Evolutionary conservation across 139 green algal genomes (phyloP), one percentile per base, ranked within the genome.

Genomic region (Klebsormidium nitens): DNA sequence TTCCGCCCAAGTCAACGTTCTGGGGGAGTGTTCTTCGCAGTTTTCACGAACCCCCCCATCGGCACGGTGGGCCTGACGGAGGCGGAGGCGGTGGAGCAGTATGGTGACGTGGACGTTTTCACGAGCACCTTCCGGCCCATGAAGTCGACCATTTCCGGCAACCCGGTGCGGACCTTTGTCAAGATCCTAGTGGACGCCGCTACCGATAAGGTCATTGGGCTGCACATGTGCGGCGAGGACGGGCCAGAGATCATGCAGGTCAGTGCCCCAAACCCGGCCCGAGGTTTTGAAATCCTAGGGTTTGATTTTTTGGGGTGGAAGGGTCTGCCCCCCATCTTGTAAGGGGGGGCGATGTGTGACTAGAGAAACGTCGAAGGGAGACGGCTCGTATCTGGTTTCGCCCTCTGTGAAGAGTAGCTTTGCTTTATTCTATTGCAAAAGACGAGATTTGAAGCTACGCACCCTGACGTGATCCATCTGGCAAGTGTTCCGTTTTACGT

Each of bases 191-290:
- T 99, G 63, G 87, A 96, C 50, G 82, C 77, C 1, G 62, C 72
- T 2, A 94, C 63, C 14, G 82, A 95, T 46, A 84, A 85, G 77
- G 87, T 90, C 35, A 23, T 83, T 36, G 94, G 93, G 5, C 81
- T 85, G 17, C 94, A 99, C 88, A 97, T 99, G 89, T 87, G 95
- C 5, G 93, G 93, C 39, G 81, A 86, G 6, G 91, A 97, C 26
- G 78, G 89, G 0, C 84, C 85, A 0, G 93, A 98, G 79, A 97
- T 98, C 73, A 91, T 98, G 88, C 91, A 98, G 68, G 68, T 76
- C 23, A 55, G 59, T 52, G 44, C 19, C n/a, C n/a, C n/a, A n/a
- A n/a, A n/a, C n/a, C n/a, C n/a, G n/a, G n/a, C n/a, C n/a, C n/a
- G n/a, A n/a, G n/a, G n/a, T n/a, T n/a, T n/a, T n/a, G n/a, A n/a